These are phyloP conservation scores for Taphrina populina DNA, from an alignment of 1,139 yeast species.

Conservation along the genomic window DNA sequence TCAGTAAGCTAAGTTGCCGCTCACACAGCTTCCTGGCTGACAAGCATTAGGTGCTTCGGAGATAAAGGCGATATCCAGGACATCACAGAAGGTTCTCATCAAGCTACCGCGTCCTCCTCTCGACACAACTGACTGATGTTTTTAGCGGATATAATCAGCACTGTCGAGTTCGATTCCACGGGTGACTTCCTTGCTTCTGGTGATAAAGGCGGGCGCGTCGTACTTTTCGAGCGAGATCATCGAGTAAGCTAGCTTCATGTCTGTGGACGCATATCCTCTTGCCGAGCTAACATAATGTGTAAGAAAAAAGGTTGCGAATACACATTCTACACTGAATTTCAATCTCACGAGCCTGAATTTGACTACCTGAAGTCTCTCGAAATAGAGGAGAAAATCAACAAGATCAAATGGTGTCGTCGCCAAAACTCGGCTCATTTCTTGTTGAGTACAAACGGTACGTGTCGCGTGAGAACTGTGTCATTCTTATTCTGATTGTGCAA, in stretches of 20 bases:
- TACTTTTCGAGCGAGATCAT: conserved; percentile 85
- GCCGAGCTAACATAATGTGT: too few species aligned
- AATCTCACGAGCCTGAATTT: conserved; percentile 97
- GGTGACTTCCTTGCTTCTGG: conserved; percentile 98
- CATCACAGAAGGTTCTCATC: conserved; percentile 63
- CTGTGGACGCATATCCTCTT: not conserved
- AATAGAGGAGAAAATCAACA: conserved; percentile 96
- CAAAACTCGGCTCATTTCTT: conserved; percentile 85
- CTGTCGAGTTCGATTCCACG: conserved; percentile 93
- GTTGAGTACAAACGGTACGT: conserved; percentile 68
- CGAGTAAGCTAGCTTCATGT: conserved; percentile 41
- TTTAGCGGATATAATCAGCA: conserved; percentile 86
- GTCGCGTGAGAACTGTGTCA: not conserved
- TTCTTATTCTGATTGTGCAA: not conserved
- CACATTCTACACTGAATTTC: conserved; percentile 94
- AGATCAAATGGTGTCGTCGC: conserved; percentile 92
- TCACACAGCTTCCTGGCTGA: conserved; percentile 56
- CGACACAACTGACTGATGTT: not conserved
- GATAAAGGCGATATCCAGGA: conserved; percentile 96
- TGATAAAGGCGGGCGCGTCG: conserved; percentile 97
- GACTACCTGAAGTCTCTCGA: conserved; percentile 94
- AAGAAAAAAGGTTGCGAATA: conserved; percentile 85
- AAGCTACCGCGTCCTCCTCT: not conserved
- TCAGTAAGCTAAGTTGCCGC: conserved; percentile 27
- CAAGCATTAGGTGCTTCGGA: conserved; percentile 67